Conservation (phyloP, 163 green algal species). For the Scenedesmus sp. region DNA sequence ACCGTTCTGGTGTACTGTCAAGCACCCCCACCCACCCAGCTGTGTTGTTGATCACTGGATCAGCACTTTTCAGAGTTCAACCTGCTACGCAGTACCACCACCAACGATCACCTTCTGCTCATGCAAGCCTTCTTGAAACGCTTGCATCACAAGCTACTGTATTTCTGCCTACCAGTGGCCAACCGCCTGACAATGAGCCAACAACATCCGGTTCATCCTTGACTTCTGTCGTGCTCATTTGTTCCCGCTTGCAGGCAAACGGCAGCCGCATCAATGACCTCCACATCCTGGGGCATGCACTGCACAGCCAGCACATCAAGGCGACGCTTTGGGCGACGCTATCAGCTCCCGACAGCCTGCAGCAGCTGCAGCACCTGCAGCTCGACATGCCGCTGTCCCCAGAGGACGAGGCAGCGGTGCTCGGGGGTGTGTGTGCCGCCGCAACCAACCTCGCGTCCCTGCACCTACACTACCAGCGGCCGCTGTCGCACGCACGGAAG, state of each 20-base stretch:
- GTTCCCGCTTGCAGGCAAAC: background rate
- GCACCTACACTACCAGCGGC: conserved; percentile 8
- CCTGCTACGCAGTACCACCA: background rate
- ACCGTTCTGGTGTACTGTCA: background rate
- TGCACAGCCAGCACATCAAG: conserved; percentile 2
- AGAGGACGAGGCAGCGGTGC: conserved; percentile 1
- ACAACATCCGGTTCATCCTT: background rate
- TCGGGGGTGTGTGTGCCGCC: background rate
- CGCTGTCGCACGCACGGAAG: background rate
- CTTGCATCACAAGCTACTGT: no score
- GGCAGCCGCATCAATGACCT: background rate
- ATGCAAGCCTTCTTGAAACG: no score
- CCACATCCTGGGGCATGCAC: background rate
- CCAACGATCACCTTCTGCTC: no score
- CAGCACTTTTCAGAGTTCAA: background rate
- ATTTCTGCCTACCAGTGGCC: no score
- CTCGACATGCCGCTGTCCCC: conserved; percentile 3
- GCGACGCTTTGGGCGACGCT: conserved; percentile 1
- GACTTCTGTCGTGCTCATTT: background rate
- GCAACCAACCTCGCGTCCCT: background rate
- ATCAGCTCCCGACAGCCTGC: background rate
- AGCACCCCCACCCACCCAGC: no score
- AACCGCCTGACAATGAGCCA: background rate
- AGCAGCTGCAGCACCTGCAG: conserved; percentile 9
- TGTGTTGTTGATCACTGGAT: background rate